Base-by-base conservation (phyloP, 305 asterid genomes). In the Plantago lanceolata region DNA sequence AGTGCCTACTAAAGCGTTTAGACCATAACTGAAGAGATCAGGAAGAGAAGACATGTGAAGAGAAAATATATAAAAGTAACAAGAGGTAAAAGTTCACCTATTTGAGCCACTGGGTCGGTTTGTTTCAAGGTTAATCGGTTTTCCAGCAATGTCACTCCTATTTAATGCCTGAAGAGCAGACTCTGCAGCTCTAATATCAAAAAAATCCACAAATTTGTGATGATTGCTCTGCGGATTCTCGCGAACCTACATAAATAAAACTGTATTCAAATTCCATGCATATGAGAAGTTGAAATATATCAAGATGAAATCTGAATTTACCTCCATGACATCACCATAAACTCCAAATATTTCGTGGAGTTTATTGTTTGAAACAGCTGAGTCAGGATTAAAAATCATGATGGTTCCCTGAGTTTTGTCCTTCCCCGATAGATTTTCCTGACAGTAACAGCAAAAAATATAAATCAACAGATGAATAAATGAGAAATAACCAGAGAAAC, bases 301-400 rank as follows among this genome's bases (percentile, higher is more conserved):
- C 61, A 54, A 63, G 50, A 62, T 50, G 70, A 68, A 29, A 52
- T 47, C 43, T 24, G 63, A 60, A 59, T 67, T 76, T 66, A 94
- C 99, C 97, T 88, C 97, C 83, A 81, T 86, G 80, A 90, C 79
- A 66, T 94, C 96, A 61, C 99, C 99, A 60, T 86, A 86, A 69
- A 69, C 91, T 63, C 89, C 82, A 75, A 94, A 90, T 68, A 82
- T 85, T 77, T 84, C 90, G 73, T 63, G 83, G 76, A 94, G 90
- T 70, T 88, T 89, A 72, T 86, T 90, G 80, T 81, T 82, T 66
- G 96, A 81, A 80, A 90, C 87, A 63, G 95, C 81, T 52, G 95
- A 82, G 68, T 90, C 96, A 43, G 79, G 96, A 75, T 82, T 86
- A 68, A 78, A 83, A 75, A 90, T 83, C 84, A 82, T 78, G 70